Conservation (phyloP, 352 stramenopile genomes). For the Phytophthora hibernalis region DNA sequence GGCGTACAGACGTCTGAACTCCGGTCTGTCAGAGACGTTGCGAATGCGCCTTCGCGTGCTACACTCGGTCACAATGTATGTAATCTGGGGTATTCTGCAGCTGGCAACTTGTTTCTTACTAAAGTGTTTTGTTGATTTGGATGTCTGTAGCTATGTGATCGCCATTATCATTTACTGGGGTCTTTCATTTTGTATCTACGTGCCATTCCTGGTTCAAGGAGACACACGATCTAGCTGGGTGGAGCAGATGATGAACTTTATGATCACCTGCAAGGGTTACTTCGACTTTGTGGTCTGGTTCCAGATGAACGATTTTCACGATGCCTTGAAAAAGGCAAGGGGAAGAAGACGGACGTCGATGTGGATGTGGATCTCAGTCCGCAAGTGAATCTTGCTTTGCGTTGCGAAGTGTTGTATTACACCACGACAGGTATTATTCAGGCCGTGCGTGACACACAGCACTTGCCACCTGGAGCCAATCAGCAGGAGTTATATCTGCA, state of each 20-base stretch:
- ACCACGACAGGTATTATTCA: constrained; percentile 91
- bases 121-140: background rate
- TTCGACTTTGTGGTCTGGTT: constrained; percentile 92
- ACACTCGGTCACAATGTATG: constrained; percentile 89
- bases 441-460: constrained; percentile 76
- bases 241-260: constrained; percentile 88
- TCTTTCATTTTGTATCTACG: constrained; percentile 86
- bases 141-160: constrained; percentile 76
- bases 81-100: constrained; percentile 8
- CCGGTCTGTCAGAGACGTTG: constrained; percentile 84
- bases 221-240: constrained; percentile 55
- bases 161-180: constrained; percentile 93
- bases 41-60: constrained; percentile 87
- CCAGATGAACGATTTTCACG: constrained; percentile 88
- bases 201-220: constrained; percentile 82
- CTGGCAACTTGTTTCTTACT: background rate
- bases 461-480: constrained; percentile 67
- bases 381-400: constrained; percentile 86
- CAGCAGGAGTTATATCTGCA: constrained; percentile 85
- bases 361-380: constrained; percentile 88
- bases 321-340: constrained; percentile 45
- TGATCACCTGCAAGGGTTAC: constrained; percentile 92
- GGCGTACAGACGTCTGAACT: constrained; percentile 82
- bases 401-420: constrained; percentile 89
- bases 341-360: constrained; percentile 75